Evolutionary conservation across 2,329 filamentous ascomycete genomes (phyloP), one percentile per base, ranked within the genome.

Genomic region (Ophiocordyceps camponoti-leonardi): DNA sequence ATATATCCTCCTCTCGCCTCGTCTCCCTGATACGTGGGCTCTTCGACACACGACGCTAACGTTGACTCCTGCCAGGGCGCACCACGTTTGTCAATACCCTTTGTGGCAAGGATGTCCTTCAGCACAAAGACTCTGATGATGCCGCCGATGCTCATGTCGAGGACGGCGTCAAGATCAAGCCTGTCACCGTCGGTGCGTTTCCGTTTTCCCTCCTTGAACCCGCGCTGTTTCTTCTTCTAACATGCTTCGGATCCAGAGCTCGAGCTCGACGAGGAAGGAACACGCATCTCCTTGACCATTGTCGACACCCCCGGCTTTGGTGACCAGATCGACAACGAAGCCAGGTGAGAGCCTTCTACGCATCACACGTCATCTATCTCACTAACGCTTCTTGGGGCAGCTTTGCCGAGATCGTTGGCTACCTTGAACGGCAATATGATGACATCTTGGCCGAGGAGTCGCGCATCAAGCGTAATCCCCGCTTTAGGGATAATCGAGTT

Each of bases 31-130:
- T 42, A 28, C 13, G n/a, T 35, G 42, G 23, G 6, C 28, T 28
- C 42, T 19, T 39, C 3, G n/a, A 19, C 35, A 12, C 35, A 39
- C n/a, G n/a, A 6, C 14, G 18, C 35, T 39, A 12, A 39, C 12
- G 8, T 6, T 31, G 28, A 11, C 19, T 26, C 39, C 3, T 23
- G 12, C 6, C 39, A 94, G 87, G 92, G 61, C 85, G 92, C 64
- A 98, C 92, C 53, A 98, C 92, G 59, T 98, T 98, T 61, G 92
- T 98, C 68, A 98, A 98, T 75, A 98, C 92, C 45, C 86, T 98
- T 55, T 98, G 92, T 72, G 86, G 87, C 64, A 88, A 94, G 75
- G 77, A 80, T 59, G 92, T 98, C 45, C 79, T 98, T 53, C 71
- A 79, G 56, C 82, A 88, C 68, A 94, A 94, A 73, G 90, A 96